phyloP scores from a whole-genome alignment of 371 early-diverging fungal species.

The Mucor racemosus region DNA sequence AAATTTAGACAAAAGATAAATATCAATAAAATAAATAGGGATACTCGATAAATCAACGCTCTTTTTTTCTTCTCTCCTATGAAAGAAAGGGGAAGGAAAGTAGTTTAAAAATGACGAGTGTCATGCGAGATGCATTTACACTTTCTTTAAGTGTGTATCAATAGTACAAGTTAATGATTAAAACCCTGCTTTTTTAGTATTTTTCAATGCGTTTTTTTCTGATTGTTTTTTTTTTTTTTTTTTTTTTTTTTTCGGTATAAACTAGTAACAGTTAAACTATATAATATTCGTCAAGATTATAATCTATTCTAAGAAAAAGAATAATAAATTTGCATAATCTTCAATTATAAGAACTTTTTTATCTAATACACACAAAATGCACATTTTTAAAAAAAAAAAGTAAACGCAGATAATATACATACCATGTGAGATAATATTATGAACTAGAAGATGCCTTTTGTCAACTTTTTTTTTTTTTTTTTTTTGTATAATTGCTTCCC shows the following conservation, averaged over 20 bases:
- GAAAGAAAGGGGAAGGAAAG: background rate
- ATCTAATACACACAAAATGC: background rate
- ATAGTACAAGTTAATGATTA: background rate
- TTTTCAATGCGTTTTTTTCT: background rate
- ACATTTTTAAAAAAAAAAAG: background rate
- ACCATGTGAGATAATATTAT: constrained; percentile 5
- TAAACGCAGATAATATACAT: background rate
- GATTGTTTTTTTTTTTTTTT: no score
- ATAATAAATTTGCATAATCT: background rate
- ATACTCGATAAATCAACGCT: background rate
- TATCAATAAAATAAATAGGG: background rate
- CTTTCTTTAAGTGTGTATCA: background rate
- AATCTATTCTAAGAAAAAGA: background rate
- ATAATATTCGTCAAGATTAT: background rate
- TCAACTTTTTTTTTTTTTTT: no score
- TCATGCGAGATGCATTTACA: constrained; percentile 8
- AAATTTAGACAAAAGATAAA: background rate
- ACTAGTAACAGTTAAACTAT: background rate
- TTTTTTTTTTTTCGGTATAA: constrained; percentile 6
- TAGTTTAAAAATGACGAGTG: constrained; percentile 10
- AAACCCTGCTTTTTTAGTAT: constrained; percentile 9
- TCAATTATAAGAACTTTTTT: background rate
- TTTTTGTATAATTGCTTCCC: background rate
- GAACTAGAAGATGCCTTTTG: background rate
- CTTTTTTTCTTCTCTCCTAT: background rate